Conservation (phyloP, 306 rosid genomes). For the Cucurbita pepo region DNA sequence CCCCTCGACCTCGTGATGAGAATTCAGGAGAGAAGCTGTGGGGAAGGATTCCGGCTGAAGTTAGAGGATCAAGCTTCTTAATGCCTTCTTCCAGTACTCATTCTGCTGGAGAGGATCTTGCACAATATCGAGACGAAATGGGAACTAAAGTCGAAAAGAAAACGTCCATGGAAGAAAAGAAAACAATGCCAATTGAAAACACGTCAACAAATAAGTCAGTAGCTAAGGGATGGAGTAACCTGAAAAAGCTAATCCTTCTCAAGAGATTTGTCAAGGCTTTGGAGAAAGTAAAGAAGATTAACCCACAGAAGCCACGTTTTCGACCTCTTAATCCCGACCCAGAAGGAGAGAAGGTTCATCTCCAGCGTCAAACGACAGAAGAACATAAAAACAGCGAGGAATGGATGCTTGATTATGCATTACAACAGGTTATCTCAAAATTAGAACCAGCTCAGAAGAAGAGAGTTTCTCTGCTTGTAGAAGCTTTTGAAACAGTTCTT, state of each 20-base stretch:
- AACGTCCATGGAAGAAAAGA: slow-evolving; percentile 17
- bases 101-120: slow-evolving; percentile 1
- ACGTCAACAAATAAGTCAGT: slow-evolving; percentile 13
- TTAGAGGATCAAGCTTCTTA: slow-evolving; percentile 10
- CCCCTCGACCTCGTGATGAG: slow-evolving; percentile 10
- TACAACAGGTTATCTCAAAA: slow-evolving; percentile 65
- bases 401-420: slow-evolving; percentile 89
- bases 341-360: slow-evolving; percentile 42
- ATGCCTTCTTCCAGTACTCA: background rate
- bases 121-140: slow-evolving; percentile 3
- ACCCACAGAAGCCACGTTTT: slow-evolving; percentile 15
- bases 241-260: slow-evolving; percentile 51
- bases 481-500: slow-evolving; percentile 66
- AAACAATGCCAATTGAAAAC: slow-evolving; percentile 20
- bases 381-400: slow-evolving; percentile 52
- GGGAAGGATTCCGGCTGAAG: slow-evolving; percentile 16
- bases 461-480: slow-evolving; percentile 52
- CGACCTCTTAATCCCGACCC: slow-evolving; percentile 24
- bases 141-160: slow-evolving; percentile 3
- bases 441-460: slow-evolving; percentile 65
- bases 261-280: slow-evolving; percentile 80
- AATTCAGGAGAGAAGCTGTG: slow-evolving; percentile 14
- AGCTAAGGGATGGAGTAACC: slow-evolving; percentile 65
- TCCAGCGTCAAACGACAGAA: slow-evolving; percentile 38
- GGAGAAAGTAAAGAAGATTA: slow-evolving; percentile 50